Percentiles rank a stretch among this genome's conserved stretches.
Evolutionary conservation across 1,284 basidiomycete species (phyloP).

Genomic region (Abortiporus biennis): DNA sequence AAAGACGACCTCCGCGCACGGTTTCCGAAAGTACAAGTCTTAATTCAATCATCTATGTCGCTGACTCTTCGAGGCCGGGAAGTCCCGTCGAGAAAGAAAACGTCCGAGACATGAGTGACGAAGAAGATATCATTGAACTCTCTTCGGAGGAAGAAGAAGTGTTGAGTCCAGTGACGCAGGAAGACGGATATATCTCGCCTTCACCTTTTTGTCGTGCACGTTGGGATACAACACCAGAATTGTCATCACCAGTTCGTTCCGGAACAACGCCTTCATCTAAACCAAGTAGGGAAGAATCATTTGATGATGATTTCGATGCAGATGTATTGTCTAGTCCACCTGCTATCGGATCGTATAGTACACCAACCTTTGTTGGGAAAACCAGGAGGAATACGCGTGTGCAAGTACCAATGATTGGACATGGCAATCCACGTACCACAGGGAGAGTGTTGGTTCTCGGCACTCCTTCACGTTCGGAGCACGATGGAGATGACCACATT

Average conservation of each 20-base stretch:
- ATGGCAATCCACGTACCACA: constrained; percentile 1
- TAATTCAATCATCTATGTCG: constrained; percentile 17
- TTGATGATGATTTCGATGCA: constrained; percentile 35
- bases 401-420: not conserved
- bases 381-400: constrained; percentile 7
- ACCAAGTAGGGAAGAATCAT: constrained; percentile 2
- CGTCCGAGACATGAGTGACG: constrained; percentile 24
- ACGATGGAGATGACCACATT: constrained; percentile 8
- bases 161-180: constrained; percentile 51
- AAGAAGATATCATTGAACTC: constrained; percentile 16
- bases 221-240: constrained; percentile 42
- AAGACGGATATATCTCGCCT: constrained; percentile 74
- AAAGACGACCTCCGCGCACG: not conserved
- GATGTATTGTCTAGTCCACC: constrained; percentile 61
- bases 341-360: constrained; percentile 10
- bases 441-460: constrained; percentile 30
- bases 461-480: constrained; percentile 23
- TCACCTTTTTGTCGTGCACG: constrained; percentile 44
- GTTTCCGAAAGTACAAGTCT: constrained; percentile 1
- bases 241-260: constrained; percentile 53
- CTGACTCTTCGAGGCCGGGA: constrained; percentile 34
- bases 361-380: constrained; percentile 11
- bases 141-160: constrained; percentile 27
- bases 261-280: constrained; percentile 10
- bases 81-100: constrained; percentile 39